A percentile compares a stretch with the other conserved stretches of the same genome.
phyloP scores from a whole-genome alignment of 2,329 filamentous ascomycete species.

The Helminthosporium solani region DNA sequence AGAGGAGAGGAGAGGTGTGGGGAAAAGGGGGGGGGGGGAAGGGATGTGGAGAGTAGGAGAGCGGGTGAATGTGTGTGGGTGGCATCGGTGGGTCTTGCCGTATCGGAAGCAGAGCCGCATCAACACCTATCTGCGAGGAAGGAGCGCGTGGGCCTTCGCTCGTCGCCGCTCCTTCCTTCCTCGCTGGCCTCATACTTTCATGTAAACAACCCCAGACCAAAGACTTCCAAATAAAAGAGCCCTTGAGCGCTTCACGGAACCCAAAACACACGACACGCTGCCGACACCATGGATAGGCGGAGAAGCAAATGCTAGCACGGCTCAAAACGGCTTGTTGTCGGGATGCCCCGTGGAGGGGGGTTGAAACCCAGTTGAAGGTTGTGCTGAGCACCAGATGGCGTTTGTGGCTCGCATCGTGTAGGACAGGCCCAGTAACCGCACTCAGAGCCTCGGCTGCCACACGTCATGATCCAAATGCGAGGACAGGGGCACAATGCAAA shows the following conservation, averaged over 20 bases:
- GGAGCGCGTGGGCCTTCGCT: no score
- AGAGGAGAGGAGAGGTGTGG: background rate
- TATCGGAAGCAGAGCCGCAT: background rate
- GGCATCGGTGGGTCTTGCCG: background rate
- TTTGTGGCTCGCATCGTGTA: conserved; percentile 30
- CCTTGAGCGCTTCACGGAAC: no score
- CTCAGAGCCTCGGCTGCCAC: conserved; percentile 12
- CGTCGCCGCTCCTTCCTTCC: background rate
- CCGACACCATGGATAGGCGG: conserved; percentile 13
- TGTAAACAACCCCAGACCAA: background rate
- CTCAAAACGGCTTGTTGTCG: conserved; percentile 16
- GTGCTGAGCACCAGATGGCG: conserved; percentile 30
- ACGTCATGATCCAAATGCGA: conserved; percentile 1
- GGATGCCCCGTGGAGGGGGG: conserved; percentile 13
- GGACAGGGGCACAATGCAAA: conserved; percentile 9
- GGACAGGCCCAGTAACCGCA: conserved; percentile 23
- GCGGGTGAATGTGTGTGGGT: background rate
- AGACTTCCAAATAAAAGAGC: background rate
- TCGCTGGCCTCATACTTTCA: background rate
- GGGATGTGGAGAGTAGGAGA: background rate
- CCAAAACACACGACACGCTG: conserved; percentile 6
- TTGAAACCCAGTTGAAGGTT: conserved; percentile 24
- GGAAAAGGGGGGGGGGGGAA: background rate
- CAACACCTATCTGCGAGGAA: background rate
- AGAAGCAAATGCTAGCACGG: conserved; percentile 14